Evolutionary conservation across 2,329 filamentous ascomycete species (phyloP).

Genomic region (Cladorrhinum sp.): DNA sequence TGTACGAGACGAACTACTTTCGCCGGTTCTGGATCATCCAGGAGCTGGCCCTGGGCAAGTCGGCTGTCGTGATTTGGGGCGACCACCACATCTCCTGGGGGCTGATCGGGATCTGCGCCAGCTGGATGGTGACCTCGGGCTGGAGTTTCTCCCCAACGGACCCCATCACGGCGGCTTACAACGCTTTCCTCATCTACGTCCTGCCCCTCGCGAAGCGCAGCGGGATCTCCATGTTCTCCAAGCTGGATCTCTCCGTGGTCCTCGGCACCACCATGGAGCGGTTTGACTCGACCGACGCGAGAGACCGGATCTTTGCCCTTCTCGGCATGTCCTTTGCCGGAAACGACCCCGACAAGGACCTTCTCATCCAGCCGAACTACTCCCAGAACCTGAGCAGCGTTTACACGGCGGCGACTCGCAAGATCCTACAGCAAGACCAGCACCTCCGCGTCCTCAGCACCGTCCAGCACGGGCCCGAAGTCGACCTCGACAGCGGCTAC

Average conservation of each 20-base stretch:
- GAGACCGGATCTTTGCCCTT: constrained; percentile 19
- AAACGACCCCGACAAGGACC: constrained; percentile 6
- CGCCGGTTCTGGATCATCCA: constrained; percentile 22
- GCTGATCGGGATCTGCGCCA: constrained; percentile 18
- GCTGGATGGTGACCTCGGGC: constrained; percentile 18
- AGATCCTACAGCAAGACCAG: constrained; percentile 13
- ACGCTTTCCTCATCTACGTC: constrained; percentile 20
- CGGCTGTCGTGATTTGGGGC: constrained; percentile 16
- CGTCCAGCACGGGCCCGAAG: constrained; percentile 15
- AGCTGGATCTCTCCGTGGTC: constrained; percentile 17
- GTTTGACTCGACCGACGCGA: constrained; percentile 17
- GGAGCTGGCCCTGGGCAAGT: constrained; percentile 17
- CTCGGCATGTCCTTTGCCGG: constrained; percentile 18
- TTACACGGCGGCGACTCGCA: constrained; percentile 1
- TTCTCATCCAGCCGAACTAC: constrained; percentile 16
- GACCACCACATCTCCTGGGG: constrained; percentile 18
- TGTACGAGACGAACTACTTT: constrained; percentile 19
- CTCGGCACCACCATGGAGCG: constrained; percentile 12
- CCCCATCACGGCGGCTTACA: constrained; percentile 18
- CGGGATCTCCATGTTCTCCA: constrained; percentile 18
- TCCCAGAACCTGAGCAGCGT: constrained; percentile 8
- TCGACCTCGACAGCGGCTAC: constrained; percentile 5
- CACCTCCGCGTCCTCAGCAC: constrained; percentile 18
- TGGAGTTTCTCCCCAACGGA: constrained; percentile 10
- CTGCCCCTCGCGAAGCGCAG: constrained; percentile 15